Conservation (phyloP, 495 filamentous ascomycete species). For the Penicillium verhagenii region DNA sequence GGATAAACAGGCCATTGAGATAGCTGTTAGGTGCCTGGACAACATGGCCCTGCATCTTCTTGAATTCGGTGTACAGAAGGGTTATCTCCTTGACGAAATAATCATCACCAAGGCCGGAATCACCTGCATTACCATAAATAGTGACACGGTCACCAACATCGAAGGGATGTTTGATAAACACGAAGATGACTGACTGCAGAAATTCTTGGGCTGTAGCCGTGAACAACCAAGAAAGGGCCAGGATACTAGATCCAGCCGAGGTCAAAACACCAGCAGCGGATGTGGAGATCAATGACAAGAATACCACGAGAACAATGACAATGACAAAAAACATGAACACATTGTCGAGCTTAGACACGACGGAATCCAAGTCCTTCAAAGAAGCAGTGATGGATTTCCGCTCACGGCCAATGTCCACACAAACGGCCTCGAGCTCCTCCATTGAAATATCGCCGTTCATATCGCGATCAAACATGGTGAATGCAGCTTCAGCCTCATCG, state of each 20-base stretch:
- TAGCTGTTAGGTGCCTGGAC: constrained; percentile 96
- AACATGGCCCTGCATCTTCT: constrained; percentile 95
- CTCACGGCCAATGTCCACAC: constrained; percentile 92
- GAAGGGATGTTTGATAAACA: constrained; percentile 97
- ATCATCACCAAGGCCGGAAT: constrained; percentile 74
- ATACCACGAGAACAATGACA: constrained; percentile 76
- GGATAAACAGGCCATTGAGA: constrained; percentile 88
- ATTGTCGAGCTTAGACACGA: constrained; percentile 86
- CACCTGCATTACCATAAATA: constrained; percentile 86
- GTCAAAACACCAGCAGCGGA: constrained; percentile 84
- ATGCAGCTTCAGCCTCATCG: constrained; percentile 90
- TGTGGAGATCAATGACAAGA: constrained; percentile 84
- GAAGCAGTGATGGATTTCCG: constrained; percentile 94
- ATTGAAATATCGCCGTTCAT: constrained; percentile 96
- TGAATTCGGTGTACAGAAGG: constrained; percentile 95
- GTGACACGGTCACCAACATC: constrained; percentile 94
- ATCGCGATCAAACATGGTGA: constrained; percentile 92
- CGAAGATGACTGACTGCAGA: constrained; percentile 86
- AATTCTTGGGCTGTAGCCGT: constrained; percentile 93
- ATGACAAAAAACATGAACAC: constrained; percentile 84
- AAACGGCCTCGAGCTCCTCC: constrained; percentile 90
- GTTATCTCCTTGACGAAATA: constrained; percentile 96
- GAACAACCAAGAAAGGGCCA: constrained; percentile 90
- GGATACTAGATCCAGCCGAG: constrained; percentile 78
- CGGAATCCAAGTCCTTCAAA: constrained; percentile 91